A percentile compares a stretch with the other conserved stretches of the same genome.
Conservation (phyloP, 2,329 filamentous ascomycete species). For the Chrysoporthe cubensis region DNA sequence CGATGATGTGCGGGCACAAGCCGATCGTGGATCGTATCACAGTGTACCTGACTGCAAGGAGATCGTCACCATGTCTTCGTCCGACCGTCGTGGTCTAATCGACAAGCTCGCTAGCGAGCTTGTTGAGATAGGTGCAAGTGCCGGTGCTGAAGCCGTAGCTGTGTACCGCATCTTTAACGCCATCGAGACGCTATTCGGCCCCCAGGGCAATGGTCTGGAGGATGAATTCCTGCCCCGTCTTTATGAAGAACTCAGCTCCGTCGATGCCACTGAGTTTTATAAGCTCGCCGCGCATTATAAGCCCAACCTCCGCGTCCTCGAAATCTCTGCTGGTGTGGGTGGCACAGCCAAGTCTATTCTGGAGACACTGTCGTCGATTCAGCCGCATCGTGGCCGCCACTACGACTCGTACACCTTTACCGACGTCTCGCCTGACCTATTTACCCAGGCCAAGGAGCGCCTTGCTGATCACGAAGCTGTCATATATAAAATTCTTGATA, state of each 20-base stretch:
- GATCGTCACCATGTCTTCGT: neutral
- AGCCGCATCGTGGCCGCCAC: constrained; percentile 12
- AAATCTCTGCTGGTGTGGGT: constrained; percentile 49
- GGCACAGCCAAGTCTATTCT: constrained; percentile 43
- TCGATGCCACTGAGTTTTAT: neutral
- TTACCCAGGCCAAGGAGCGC: constrained; percentile 34
- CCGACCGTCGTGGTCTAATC: neutral
- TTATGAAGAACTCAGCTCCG: neutral
- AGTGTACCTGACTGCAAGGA: neutral
- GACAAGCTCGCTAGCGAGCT: neutral
- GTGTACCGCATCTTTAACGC: neutral
- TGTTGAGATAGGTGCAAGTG: neutral
- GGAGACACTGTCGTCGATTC: neutral
- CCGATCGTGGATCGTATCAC: neutral
- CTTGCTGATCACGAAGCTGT: constrained; percentile 33
- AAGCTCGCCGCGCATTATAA: neutral
- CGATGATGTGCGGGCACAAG: neutral
- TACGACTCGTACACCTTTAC: constrained; percentile 11
- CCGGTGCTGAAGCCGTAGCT: neutral
- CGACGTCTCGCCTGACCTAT: neutral
- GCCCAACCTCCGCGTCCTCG: constrained; percentile 37
- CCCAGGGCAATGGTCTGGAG: neutral
- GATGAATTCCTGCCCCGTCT: neutral
- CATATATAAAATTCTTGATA: constrained; percentile 37
- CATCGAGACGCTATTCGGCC: neutral